Evolutionary conservation across 1,139 yeast species (phyloP), one percentile per base, ranked within the genome.

Genomic region (Scheffersomyces titani): DNA sequence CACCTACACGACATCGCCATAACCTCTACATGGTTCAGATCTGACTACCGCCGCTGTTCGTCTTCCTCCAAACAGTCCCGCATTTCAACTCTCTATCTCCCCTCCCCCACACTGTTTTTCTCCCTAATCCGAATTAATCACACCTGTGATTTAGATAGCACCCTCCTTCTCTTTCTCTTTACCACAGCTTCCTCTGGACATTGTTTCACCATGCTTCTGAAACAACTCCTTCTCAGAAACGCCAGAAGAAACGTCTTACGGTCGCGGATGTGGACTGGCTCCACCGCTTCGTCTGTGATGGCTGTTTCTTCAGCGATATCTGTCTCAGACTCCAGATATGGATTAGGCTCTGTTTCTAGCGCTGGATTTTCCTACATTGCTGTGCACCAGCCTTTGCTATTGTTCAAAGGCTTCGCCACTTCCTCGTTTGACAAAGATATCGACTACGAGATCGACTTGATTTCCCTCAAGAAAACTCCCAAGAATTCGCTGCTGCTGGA

Each of bases 371-470:
- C 40, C 16, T 30, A 30, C 40, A 7, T 30, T 11, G 40, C 13
- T 11, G 49, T 18, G 19, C 49, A 19, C n/a, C 49, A 46, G 24
- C 49, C 49, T 19, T 22, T 22, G 16, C 13, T 30, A 11, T 30
- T 30, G 40, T 46, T 19, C n/a, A 46, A 46, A 22, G 49, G 49
- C 6, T 46, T 46, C 19, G 49, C 49, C n/a, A 46, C 49, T 6
- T 46, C 49, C n/a, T 22, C 22, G 22, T 46, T 46, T 19, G 49
- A 46, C 22, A 46, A 46, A 22, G 49, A 46, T n/a, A 46, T 24
- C 9, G 77, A 73, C 21, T 76, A 74, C 57, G 81, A 77, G 49
- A 74, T 77, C 56, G 81, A 77, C 61, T 60, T 65, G 53, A 73
- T 77, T 24, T 67, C 81, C 5, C 60, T 77, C 59, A 70, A 64